A percentile compares a stretch with the other conserved stretches of the same genome.
phyloP scores from a whole-genome alignment of 2,329 filamentous ascomycete species.

The Elsinoe necatrix region DNA sequence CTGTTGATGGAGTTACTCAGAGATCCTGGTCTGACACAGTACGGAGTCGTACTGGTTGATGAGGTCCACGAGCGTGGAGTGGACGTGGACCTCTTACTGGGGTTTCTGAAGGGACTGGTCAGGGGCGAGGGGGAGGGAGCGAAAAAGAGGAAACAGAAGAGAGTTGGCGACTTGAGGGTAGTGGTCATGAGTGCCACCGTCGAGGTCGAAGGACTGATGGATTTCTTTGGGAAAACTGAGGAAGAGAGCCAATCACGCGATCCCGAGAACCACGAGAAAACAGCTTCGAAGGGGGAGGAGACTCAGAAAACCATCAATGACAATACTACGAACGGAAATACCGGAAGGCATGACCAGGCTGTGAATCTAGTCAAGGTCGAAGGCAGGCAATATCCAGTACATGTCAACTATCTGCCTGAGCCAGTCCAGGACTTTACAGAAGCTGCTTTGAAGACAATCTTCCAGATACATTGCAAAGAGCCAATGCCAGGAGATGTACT shows the following conservation, averaged over 20 bases:
- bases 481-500: constrained; percentile 90
- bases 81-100: constrained; percentile 83
- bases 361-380: constrained; percentile 60
- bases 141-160: constrained; percentile 58
- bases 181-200: constrained; percentile 96
- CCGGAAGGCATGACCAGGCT: background rate
- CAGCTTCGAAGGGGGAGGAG: constrained; percentile 1
- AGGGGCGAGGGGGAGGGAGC: constrained; percentile 50
- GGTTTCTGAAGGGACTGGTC: constrained; percentile 75
- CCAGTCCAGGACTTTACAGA: constrained; percentile 77
- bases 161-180: constrained; percentile 57
- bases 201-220: constrained; percentile 67
- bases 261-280: constrained; percentile 23
- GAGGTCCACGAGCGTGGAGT: constrained; percentile 95
- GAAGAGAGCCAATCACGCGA: background rate
- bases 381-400: constrained; percentile 80
- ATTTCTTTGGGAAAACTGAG: constrained; percentile 54
- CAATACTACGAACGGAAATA: background rate
- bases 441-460: constrained; percentile 68
- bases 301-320: background rate
- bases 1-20: constrained; percentile 84
- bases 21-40: constrained; percentile 72
- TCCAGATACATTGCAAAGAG: constrained; percentile 79
- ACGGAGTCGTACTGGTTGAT: constrained; percentile 86
- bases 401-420: constrained; percentile 62